Evolutionary conservation across 305 asterid genomes (phyloP).

Genomic region (Fraxinus paxiana): DNA sequence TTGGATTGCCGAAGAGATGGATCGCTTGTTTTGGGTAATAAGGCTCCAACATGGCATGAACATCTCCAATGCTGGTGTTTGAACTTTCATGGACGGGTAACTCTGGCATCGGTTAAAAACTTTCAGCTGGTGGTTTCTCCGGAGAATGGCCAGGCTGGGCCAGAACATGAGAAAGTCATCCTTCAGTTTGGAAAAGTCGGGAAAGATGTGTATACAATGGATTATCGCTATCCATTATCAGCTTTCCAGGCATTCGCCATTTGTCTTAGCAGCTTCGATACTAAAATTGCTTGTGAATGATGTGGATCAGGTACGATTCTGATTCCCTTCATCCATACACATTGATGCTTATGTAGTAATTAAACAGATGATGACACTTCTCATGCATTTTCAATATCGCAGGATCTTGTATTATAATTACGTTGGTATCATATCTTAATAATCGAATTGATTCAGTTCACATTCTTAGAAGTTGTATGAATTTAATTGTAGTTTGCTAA

Average conservation of each 20-base stretch:
- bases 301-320: neutral
- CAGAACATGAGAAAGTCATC: conserved; percentile 68
- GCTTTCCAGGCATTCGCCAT: conserved; percentile 88
- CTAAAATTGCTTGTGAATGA: conserved; percentile 83
- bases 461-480: neutral
- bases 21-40: conserved; percentile 63
- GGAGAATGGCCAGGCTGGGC: conserved; percentile 53
- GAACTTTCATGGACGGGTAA: conserved; percentile 90
- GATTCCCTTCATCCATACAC: neutral
- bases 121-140: conserved; percentile 89
- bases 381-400: neutral
- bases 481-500: neutral
- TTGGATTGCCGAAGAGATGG: conserved; percentile 34
- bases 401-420: neutral
- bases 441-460: neutral
- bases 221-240: conserved; percentile 71
- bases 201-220: conserved; percentile 89
- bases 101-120: conserved; percentile 86
- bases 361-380: neutral
- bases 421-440: neutral
- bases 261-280: conserved; percentile 91
- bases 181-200: conserved; percentile 93
- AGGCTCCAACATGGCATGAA: conserved; percentile 88
- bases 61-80: conserved; percentile 98
- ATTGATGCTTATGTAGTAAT: neutral